Evolutionary conservation across 2,329 filamentous ascomycete genomes (phyloP), one percentile per base, ranked within the genome.

Genomic region (Rhytidhysteron rufulum): DNA sequence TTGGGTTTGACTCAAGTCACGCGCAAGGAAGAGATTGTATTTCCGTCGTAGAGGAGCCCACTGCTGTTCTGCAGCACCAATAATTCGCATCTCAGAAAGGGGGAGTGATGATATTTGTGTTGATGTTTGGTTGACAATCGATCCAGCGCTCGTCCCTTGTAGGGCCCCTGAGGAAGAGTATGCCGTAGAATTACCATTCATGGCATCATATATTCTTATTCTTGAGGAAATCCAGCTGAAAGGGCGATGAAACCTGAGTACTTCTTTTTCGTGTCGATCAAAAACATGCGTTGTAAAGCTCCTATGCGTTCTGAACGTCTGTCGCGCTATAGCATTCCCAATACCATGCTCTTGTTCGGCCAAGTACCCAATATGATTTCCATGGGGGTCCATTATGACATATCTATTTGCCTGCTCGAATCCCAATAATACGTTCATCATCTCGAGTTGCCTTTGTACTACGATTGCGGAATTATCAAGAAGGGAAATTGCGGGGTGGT

Each of bases 361-460:
- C 54, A 84, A 75, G 49, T 80, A 83, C 10, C 80, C 80, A 31
- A 83, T 70, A 47, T 81, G 80, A 42, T 78, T 76, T 5, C 80
- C 80, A 39, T 76, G 69, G 2, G 78, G 78, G 62, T 83, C 77
- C 71, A 83, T 76, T 35, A 84, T 81, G 11, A 81, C 72, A 55
- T 84, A 84, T 57, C 73, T 73, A 53, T 83, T 83, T 10, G 80
- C 79, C 57, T 84, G 80, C 59, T 84, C 80, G 48, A 83, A 83
- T 2, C 80, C 80, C 58, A 82, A 64, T 53, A 84, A 70, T 8
- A 83, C 68, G 58, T 83, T 83, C 76, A 82, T 80, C 66, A 83
- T 73, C 54, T 83, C 80, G 20, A 84, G 54, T 51, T 83, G 79
- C 22, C 80, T 68, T 49, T 82, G 79, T 8, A 84, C 71, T 5